Base-by-base conservation (phyloP, 768 basidiomycete species). In the Fibroporia radiculosa region DNA sequence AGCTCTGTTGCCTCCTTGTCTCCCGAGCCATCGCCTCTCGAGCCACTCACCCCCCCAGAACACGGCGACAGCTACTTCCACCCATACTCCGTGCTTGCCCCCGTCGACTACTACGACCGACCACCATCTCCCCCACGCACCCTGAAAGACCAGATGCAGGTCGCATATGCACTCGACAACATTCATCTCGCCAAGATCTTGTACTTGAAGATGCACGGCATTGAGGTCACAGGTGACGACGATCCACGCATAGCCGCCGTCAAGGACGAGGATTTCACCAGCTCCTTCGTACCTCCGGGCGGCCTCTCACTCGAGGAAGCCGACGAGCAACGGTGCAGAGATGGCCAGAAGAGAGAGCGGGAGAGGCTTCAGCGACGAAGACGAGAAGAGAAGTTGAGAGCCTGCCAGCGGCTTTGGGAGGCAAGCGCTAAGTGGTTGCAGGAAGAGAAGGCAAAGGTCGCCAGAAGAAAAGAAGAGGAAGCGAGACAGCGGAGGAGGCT, bases 181-280 rank as follows among this genome's bases (percentile, higher is more conserved):
- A 75, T 84, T 45, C 79, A 75, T 47, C 72, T 77, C 48, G 81
- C 82, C 35, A 79, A 78, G 64, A 66, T 77, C 23, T 70, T 84
- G 10, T 68, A 81, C n/a, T 64, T 84, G 40, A 70, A 72, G 18
- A 72, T 82, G 52, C 48, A 74, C 54, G 81, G 80, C 50, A 72
- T 82, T 44, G 72, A 81, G 47, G 75, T 82, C 57, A 66, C 70
- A 8, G 68, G 70, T 11, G 74, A 77, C 60, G 61, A 72, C 48
- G 81, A 82, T 60, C 80, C 82, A 1, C 73, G 79, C 36, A 80
- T 83, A 41, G 77, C 73, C 35, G 65, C 70, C 14, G 79, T 84
- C 36, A 70, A 67, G 50, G 70, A 72, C 58, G 71, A 71, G 47
- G 70, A 72, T 52, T 71, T 72, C 33, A 59, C 64, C 44, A 40